Evolutionary conservation across 2,329 filamentous ascomycete species (phyloP).

Genomic region (Scedosporium apiospermum): DNA sequence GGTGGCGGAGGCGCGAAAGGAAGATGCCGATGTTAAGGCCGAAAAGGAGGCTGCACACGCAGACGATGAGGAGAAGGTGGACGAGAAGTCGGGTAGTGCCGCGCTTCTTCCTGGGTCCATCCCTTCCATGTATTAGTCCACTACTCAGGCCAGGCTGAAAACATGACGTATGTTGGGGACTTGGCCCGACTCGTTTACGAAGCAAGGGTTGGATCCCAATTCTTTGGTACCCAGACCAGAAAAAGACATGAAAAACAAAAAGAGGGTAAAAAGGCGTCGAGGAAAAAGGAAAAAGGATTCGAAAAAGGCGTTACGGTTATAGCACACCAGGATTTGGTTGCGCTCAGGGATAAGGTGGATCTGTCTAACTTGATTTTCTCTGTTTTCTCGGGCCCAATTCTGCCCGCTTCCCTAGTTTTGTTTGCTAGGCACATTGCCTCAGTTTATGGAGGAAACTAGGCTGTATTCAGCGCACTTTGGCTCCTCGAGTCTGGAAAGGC

Average conservation of each 20-base stretch:
- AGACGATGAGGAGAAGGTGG: background rate
- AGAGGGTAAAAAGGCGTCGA: background rate
- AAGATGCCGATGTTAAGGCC: background rate
- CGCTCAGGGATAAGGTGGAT: background rate
- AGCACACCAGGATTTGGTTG: background rate
- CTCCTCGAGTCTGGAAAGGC: background rate
- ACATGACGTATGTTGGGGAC: background rate
- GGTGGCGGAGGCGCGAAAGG: background rate
- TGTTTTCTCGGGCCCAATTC: background rate
- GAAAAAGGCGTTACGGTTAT: no score
- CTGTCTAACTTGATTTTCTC: no score
- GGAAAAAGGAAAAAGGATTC: background rate
- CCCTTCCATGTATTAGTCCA: background rate
- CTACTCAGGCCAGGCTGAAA: background rate
- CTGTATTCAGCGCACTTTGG: background rate
- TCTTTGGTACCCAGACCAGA: background rate
- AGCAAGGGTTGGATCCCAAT: background rate
- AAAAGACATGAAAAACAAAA: background rate
- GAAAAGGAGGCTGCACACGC: background rate
- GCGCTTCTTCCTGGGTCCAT: constrained; percentile 1
- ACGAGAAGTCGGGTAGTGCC: constrained; percentile 5
- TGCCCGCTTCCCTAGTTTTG: background rate
- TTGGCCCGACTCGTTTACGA: background rate
- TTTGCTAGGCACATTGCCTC: background rate
- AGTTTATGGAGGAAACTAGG: background rate